These are phyloP conservation scores for Leishmania lainsoni DNA, from an alignment of 208 protist genomes.

Conservation along the genomic window DNA sequence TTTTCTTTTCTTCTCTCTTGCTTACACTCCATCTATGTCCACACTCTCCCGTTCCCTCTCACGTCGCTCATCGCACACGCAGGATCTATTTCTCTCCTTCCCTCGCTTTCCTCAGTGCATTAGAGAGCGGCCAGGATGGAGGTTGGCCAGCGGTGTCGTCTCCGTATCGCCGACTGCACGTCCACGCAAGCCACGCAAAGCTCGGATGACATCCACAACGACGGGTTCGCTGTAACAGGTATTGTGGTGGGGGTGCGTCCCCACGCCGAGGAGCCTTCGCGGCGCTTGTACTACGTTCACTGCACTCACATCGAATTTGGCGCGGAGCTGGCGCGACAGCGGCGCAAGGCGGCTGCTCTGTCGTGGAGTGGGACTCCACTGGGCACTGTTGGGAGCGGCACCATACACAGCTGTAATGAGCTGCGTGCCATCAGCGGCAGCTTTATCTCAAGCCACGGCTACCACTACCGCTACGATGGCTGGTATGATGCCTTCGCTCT, in stretches of 20 bases:
- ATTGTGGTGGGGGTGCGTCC: constrained; percentile 45
- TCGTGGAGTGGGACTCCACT: constrained; percentile 23
- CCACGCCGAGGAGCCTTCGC: constrained; percentile 50
- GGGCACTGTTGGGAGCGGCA: constrained; percentile 20
- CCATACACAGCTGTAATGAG: constrained; percentile 33
- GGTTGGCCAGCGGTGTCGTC: constrained; percentile 41
- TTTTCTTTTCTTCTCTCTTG: not conserved
- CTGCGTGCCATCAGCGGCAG: constrained; percentile 26
- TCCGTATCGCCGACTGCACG: constrained; percentile 16
- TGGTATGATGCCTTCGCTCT: constrained; percentile 58
- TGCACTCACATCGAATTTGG: constrained; percentile 46
- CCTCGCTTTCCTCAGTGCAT: not conserved
- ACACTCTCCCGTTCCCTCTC: not conserved
- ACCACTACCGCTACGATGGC: constrained; percentile 69
- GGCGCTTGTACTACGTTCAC: constrained; percentile 59
- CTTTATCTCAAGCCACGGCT: constrained; percentile 53
- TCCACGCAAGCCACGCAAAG: not conserved
- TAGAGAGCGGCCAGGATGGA: constrained; percentile 23
- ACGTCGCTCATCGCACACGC: not conserved
- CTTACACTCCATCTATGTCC: not conserved
- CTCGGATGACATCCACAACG: not conserved
- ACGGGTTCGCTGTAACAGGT: constrained; percentile 34
- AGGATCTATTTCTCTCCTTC: not conserved
- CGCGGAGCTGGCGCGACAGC: constrained; percentile 17
- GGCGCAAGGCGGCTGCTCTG: constrained; percentile 16